phyloP scores from a whole-genome alignment of 345 rosid genomes.

The Litchi chinensis region DNA sequence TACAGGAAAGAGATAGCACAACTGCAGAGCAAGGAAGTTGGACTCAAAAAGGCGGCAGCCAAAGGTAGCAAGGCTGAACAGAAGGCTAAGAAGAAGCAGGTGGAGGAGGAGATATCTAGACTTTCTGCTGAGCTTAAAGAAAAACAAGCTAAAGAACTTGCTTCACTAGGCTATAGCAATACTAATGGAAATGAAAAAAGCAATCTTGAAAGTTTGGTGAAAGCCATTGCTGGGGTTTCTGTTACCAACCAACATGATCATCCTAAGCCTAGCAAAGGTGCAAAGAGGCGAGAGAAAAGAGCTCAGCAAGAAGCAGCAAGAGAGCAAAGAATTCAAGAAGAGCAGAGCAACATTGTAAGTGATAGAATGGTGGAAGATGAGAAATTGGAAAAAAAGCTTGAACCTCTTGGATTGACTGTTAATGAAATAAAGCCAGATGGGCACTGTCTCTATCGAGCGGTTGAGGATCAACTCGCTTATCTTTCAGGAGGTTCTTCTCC shows the following conservation, averaged over 20 bases:
- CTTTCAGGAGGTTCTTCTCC: slow-evolving; percentile 69
- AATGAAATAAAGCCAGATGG: slow-evolving; percentile 90
- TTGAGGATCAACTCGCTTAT: slow-evolving; percentile 75
- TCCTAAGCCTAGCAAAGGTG: slow-evolving; percentile 71
- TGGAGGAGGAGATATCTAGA: slow-evolving; percentile 75
- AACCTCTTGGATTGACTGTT: slow-evolving; percentile 66
- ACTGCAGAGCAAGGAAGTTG: slow-evolving; percentile 82
- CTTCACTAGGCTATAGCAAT: slow-evolving; percentile 63
- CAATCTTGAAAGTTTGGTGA: slow-evolving; percentile 73
- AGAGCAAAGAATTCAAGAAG: slow-evolving; percentile 89
- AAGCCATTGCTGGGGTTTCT: slow-evolving; percentile 85
- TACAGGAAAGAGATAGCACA: slow-evolving; percentile 73
- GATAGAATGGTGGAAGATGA: slow-evolving; percentile 68
- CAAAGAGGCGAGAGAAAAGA: slow-evolving; percentile 78
- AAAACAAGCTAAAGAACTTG: slow-evolving; percentile 75
- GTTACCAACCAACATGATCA: slow-evolving; percentile 59
- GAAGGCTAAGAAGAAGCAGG: slow-evolving; percentile 95
- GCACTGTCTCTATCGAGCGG: slow-evolving; percentile 91
- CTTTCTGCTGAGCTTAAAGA: slow-evolving; percentile 73
- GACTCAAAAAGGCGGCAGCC: slow-evolving; percentile 87
- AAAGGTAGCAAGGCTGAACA: slow-evolving; percentile 97
- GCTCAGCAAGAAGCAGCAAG: slow-evolving; percentile 91
- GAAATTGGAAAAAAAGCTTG: slow-evolving; percentile 55
- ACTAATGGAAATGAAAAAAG: slow-evolving; percentile 53
- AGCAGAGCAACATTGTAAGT: slow-evolving; percentile 74